These are phyloP conservation scores for Solanum chiquidenum DNA, from an alignment of 257 asterid species.

Conservation along the genomic window DNA sequence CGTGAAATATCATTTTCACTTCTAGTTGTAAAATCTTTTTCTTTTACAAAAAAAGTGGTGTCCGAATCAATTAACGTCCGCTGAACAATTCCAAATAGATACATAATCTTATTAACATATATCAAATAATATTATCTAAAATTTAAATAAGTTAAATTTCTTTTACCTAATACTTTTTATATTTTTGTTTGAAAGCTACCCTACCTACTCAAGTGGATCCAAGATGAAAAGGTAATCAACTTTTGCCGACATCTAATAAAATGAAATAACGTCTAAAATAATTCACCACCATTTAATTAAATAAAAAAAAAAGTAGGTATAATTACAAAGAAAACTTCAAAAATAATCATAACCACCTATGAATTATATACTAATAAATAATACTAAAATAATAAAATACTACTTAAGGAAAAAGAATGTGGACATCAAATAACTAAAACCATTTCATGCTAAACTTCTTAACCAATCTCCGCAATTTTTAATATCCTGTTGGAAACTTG, in stretches of 20 bases:
- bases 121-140: not conserved
- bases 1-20: not conserved
- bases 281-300: not conserved
- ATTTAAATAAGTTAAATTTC: not conserved
- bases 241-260: not conserved
- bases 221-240: not conserved
- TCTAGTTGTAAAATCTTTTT: not conserved
- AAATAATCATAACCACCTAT: not conserved
- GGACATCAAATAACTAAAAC: not conserved
- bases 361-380: not conserved
- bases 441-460: not conserved
- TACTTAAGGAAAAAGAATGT: not conserved
- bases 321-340: not conserved
- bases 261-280: not conserved
- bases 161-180: not conserved
- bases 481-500: slow-evolving; percentile 37
- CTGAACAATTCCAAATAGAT: not conserved
- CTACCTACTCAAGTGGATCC: not conserved
- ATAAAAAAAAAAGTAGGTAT: not conserved
- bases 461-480: not conserved
- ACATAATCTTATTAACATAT: not conserved
- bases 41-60: not conserved
- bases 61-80: not conserved
- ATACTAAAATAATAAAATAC: not conserved
- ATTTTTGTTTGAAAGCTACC: not conserved